These are phyloP conservation scores for Incumbomyces lentus DNA, from an alignment of 2,329 filamentous ascomycete species.

Conservation along the genomic window DNA sequence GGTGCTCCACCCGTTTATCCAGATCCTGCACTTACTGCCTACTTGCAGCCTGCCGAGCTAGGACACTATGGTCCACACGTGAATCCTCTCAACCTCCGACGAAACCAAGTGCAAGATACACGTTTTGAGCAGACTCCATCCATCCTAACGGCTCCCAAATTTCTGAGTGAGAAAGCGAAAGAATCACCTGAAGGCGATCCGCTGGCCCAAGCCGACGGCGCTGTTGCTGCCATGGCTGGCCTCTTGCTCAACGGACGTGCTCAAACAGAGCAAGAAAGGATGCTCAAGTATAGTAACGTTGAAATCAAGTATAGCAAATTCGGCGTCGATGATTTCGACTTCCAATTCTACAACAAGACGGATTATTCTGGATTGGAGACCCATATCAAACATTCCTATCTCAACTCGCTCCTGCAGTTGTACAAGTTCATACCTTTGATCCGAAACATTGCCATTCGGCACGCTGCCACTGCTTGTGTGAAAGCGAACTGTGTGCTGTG, in stretches of 20 bases:
- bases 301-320: slow-evolving; percentile 99
- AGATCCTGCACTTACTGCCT: slow-evolving; percentile 58
- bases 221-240: slow-evolving; percentile 55
- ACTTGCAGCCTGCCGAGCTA: slow-evolving; percentile 61
- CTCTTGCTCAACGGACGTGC: slow-evolving; percentile 51
- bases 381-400: slow-evolving; percentile 93
- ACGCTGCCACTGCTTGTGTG: slow-evolving; percentile 75
- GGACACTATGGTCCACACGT: slow-evolving; percentile 66
- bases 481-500: slow-evolving; percentile 79
- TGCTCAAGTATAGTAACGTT: slow-evolving; percentile 81
- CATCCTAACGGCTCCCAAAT: slow-evolving; percentile 68
- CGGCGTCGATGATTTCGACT: slow-evolving; percentile 98
- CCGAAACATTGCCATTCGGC: slow-evolving; percentile 77
- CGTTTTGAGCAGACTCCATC: slow-evolving; percentile 53
- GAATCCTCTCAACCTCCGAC: slow-evolving; percentile 52
- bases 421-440: slow-evolving; percentile 83
- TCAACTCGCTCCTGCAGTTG: slow-evolving; percentile 82
- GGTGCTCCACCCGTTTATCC: slow-evolving; percentile 70
- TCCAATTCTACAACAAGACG: slow-evolving; percentile 95
- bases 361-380: slow-evolving; percentile 85
- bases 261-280: slow-evolving; percentile 68
- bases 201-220: slow-evolving; percentile 40
- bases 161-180: slow-evolving; percentile 84
- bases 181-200: slow-evolving; percentile 41
- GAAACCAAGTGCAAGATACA: slow-evolving; percentile 77